A percentile compares a stretch with the other conserved stretches of the same genome.
These are phyloP conservation scores for Colletotrichum gloeosporioides DNA, from an alignment of 2,329 filamentous ascomycete species.

Conservation along the genomic window DNA sequence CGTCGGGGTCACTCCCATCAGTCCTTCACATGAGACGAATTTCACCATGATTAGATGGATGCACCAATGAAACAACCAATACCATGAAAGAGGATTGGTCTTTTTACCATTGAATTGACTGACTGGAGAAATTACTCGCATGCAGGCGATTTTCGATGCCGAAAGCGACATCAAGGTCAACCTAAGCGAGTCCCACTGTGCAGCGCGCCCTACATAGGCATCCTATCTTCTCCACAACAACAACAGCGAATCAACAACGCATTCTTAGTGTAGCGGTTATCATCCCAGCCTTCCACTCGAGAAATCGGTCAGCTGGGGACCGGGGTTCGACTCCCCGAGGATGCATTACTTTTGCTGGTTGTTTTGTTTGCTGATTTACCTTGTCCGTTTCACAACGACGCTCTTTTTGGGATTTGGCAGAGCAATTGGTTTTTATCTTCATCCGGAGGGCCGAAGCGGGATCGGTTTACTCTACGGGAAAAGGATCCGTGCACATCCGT, in stretches of 20 bases:
- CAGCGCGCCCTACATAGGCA: rapidly evolving
- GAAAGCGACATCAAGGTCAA: background rate
- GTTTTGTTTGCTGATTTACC: background rate
- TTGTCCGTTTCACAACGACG: no score
- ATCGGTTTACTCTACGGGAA: no score
- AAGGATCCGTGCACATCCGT: no score
- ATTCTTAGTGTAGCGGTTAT: background rate
- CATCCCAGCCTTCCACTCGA: background rate
- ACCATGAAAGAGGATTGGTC: background rate
- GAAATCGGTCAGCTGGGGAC: background rate
- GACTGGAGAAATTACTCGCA: background rate
- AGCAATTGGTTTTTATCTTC: no score
- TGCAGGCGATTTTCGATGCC: background rate
- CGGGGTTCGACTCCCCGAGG: background rate
- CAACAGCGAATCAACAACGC: background rate
- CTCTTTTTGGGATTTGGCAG: no score
- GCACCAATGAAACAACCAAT: background rate
- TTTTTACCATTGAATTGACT: rapidly evolving
- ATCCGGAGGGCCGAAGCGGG: no score
- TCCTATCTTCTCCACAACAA: rapidly evolving
- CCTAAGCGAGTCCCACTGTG: rapidly evolving
- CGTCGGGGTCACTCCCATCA: background rate
- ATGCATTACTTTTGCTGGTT: background rate
- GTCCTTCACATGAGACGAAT: background rate
- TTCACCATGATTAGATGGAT: background rate